Conservation (phyloP, 2,329 filamentous ascomycete genomes). For the Huntiella abstrusa region DNA sequence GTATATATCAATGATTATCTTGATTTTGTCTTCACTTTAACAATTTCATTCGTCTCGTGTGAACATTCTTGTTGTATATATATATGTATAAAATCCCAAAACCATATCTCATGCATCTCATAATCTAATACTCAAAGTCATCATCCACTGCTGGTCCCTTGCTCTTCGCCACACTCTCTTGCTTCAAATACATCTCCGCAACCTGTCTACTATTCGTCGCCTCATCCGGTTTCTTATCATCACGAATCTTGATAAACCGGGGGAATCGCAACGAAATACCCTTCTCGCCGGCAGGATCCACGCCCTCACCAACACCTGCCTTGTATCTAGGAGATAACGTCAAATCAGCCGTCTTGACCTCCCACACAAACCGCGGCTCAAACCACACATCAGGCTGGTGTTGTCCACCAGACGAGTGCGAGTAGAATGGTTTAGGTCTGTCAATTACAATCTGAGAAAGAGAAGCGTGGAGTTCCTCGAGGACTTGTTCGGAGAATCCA, state of each 20-base stretch:
- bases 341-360: slow-evolving; percentile 90
- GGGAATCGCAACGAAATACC: slow-evolving; percentile 86
- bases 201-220: slow-evolving; percentile 72
- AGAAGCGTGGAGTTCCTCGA: slow-evolving; percentile 67
- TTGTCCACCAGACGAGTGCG: slow-evolving; percentile 63
- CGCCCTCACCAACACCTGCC: slow-evolving; percentile 66
- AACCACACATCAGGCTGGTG: slow-evolving; percentile 99
- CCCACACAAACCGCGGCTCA: slow-evolving; percentile 86
- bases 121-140: slow-evolving; percentile 81
- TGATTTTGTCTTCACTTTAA: neutral
- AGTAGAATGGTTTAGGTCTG: slow-evolving; percentile 83
- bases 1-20: neutral
- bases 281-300: slow-evolving; percentile 50
- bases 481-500: slow-evolving; percentile 81
- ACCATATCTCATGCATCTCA: neutral
- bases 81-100: neutral
- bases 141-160: slow-evolving; percentile 83
- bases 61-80: neutral
- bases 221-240: slow-evolving; percentile 90
- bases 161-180: slow-evolving; percentile 74
- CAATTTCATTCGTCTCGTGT: neutral
- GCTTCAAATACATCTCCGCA: slow-evolving; percentile 90
- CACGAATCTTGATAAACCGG: slow-evolving; percentile 73
- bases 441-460: slow-evolving; percentile 69
- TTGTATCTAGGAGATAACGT: slow-evolving; percentile 86